Base-by-base conservation (phyloP, 495 filamentous ascomycete genomes). In the Gamarada debralockiae region DNA sequence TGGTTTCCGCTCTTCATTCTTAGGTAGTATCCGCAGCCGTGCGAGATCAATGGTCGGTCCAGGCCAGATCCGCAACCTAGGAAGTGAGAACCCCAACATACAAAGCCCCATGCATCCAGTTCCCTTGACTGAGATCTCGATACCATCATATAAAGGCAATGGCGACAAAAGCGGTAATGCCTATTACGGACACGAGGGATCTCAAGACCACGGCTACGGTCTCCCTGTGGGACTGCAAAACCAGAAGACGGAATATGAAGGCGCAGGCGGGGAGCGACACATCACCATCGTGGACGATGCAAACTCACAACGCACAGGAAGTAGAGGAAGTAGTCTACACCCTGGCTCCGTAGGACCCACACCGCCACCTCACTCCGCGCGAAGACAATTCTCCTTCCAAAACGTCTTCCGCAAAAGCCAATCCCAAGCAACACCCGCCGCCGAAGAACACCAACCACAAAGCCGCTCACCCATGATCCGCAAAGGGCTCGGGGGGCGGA, bases 341-440 rank as follows among this genome's bases (percentile, higher is more conserved):
- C 59, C 59, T 7, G n/a, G 17, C 2, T 21, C n/a, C 10, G 48
- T 66, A 47, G 47, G 65, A 13, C 72, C 77, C 10, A 71, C 71
- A 15, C 76, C 81, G 25, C 75, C 82, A 33, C 71, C 74, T 48
- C 81, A 73, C 69, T 74, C 66, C 39, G 72, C 74, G n/a, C 70
- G 67, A 59, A 83, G 93, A 31, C 90, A 97, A 65, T 97, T 97
- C 71, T 91, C 86, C 23, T 97, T 97, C 75, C 85, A 92, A 60
- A 85, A 83, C 55, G 80, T 93, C 43, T 89, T 96, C 67, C 71
- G 74, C 53, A 61, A 61, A 55, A 54, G 46, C 0, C 50, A 50
- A 33, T 46, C 53, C 3, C 14, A 45, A 21, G 38, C 17, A n/a
- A n/a, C n/a, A n/a, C n/a, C n/a, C 14, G 65, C 70, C 31, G 64